Evolutionary conservation across 1,284 basidiomycete species (phyloP), one percentile per base, ranked within the genome.

Genomic region (Ceratobasidium sp.): DNA sequence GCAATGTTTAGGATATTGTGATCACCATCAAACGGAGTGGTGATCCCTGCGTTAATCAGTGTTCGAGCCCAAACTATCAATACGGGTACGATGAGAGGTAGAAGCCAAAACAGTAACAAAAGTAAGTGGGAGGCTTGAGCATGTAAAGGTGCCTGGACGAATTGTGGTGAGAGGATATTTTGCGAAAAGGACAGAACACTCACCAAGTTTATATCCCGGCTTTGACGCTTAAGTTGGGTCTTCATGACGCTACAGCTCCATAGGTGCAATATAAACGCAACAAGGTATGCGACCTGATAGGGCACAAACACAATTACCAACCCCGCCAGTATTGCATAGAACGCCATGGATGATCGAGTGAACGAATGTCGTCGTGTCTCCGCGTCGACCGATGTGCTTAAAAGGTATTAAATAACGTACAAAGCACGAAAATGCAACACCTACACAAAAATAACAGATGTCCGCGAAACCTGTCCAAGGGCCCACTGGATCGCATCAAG

Each of bases 1-100:
- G 89, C 87, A 15, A 92, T 89, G 71, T 90, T 90, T 44, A 93
- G 80, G 77, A 94, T 89, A 83, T 92, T 91, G 83, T 95, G 94
- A 83, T 96, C 94, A 0, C 93, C 92, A 75, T 92, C 89, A 81
- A 94, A 94, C 1, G 92, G 93, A 3, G 91, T 90, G 10, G 89
- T 92, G 56, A 90, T 86, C 0, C 93, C 93, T n/a, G 93, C 92
- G 1, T 92, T 93, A 23, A 89, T 86, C 10, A 95, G 84, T 71
- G 96, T 97, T 75, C 96, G 91, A 0, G 93, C 92, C 97, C 97
- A 99, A 0, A 98, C 96, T 0, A 91, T 91, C 23, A 99, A 87
- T 6, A 94, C 92, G 0, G 96, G 93, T 0, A 91, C 93, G 7
- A 90, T 90, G 69, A 96, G 87, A 0, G 97, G 97, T 0, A 97